Evolutionary conservation across 805 yeast species (phyloP).

Genomic region (Candida endomychidarum): DNA sequence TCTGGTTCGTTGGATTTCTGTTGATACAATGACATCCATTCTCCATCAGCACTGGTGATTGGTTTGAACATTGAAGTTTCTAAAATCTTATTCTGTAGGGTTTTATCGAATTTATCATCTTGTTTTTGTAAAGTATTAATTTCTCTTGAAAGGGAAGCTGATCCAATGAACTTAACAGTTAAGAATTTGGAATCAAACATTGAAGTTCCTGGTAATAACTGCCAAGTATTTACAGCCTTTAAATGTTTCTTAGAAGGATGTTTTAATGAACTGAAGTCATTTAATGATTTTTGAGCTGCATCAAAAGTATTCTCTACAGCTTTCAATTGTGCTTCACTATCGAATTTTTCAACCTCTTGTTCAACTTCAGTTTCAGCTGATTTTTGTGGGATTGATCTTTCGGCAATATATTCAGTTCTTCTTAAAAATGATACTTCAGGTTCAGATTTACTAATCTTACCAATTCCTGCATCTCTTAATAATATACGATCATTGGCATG

Average conservation of each 20-base stretch:
- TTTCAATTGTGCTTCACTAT: conserved; percentile 62
- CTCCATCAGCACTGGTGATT: conserved; percentile 67
- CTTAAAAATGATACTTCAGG: conserved; percentile 78
- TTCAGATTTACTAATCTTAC: conserved; percentile 40
- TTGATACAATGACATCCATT: conserved; percentile 65
- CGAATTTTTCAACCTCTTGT: conserved; percentile 31
- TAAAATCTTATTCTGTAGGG: conserved; percentile 38
- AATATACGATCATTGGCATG: conserved; percentile 78
- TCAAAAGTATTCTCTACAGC: conserved; percentile 81
- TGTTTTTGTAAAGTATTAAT: conserved; percentile 28
- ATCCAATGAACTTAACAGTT: conserved; percentile 60
- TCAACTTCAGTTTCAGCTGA: conserved; percentile 3
- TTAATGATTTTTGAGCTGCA: conserved; percentile 48
- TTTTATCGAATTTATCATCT: conserved; percentile 26
- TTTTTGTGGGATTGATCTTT: conserved; percentile 40
- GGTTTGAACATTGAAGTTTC: conserved; percentile 71
- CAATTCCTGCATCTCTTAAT: conserved; percentile 73
- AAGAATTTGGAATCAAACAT: conserved; percentile 77
- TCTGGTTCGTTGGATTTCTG: conserved; percentile 30
- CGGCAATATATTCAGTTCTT: conserved; percentile 89
- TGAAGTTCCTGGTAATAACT: conserved; percentile 86
- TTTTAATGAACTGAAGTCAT: conserved; percentile 45
- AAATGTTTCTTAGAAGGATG: conserved; percentile 80
- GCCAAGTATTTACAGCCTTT: conserved; percentile 76
- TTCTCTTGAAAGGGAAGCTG: conserved; percentile 50